Base-by-base conservation (phyloP, 768 basidiomycete genomes). In the Solioccasus polychromus region DNA sequence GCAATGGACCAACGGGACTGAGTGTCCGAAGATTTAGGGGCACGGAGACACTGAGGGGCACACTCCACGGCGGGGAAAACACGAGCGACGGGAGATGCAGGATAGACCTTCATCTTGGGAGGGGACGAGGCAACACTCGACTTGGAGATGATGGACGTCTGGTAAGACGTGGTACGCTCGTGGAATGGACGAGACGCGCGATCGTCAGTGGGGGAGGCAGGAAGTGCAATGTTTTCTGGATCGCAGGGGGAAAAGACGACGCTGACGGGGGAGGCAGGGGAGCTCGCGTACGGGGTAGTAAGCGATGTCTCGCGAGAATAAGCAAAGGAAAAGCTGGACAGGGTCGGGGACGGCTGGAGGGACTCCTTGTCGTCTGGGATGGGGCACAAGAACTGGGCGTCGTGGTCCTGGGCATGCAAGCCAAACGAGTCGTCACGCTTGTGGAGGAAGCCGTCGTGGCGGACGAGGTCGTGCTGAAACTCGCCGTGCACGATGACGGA, bases 1-100 rank as follows among this genome's bases (percentile, higher is more conserved):
- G 64, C 63, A 19, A 67, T 45, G 12, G 64, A 65, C 63, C 63
- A 65, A 12, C 51, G 50, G 0, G 59, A 60, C 40, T 60, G 60
- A 10, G 53, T 47, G 7, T 48, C 19, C 5, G 45, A 15, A 6
- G 30, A 31, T 12, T 31, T 31, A 5, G 30, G 30, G 14, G 30
- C 30, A 15, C 30, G 30, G 14, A 31, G 30, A 12, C 30, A 15
- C 5, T 31, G 30, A 12, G 30, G 30, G 5, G 14, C 14, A 31
- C 4, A 8, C 31, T n/a, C n/a, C 11, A 20, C 8, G 8, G 5
- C 3, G 47, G 26, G 30, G 38, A 26, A n/a, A 10, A 12, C 18
- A 17, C 0, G 30, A 48, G 8, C n/a, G n/a, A 20, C 17, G n/a
- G 49, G 57, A 1, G 45, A 52, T 1, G 59, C 48, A 9, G 45